Evolutionary conservation across 257 asterid species (phyloP).

Genomic region (Penstemon davidsonii): DNA sequence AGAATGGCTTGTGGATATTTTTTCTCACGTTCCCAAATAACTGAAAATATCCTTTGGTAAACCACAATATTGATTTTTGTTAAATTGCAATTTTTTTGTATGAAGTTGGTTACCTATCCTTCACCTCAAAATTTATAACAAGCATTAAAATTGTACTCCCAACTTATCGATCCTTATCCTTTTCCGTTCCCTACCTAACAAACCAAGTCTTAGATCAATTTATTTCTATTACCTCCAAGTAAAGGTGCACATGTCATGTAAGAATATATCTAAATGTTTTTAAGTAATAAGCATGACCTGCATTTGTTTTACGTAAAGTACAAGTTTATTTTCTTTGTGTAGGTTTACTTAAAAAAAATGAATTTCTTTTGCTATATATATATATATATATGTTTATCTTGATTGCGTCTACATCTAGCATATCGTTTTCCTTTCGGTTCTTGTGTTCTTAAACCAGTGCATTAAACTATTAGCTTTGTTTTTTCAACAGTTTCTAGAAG

Average conservation of each 20-base stretch:
- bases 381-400: background rate
- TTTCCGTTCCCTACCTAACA: constrained; percentile 12
- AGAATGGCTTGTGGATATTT: background rate
- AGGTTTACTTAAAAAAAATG: background rate
- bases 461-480: constrained; percentile 15
- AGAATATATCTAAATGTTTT: background rate
- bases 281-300: background rate
- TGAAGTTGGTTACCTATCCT: background rate
- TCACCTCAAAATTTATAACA: background rate
- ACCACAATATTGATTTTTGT: background rate
- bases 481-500: constrained; percentile 84
- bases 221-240: background rate
- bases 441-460: constrained; percentile 13
- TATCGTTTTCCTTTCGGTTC: constrained; percentile 24
- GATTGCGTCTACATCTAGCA: background rate
- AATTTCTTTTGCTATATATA: background rate
- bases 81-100: background rate
- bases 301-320: constrained; percentile 14
- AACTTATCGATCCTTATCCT: constrained; percentile 10
- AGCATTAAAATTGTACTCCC: background rate
- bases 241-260: constrained; percentile 15
- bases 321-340: background rate
- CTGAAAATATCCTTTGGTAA: too few species aligned
- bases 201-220: background rate
- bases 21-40: background rate